Percentiles rank a stretch among this genome's conserved stretches.
Evolutionary conservation across 2,329 filamentous ascomycete species (phyloP).

Genomic region (Biscogniauxia mediterranea): DNA sequence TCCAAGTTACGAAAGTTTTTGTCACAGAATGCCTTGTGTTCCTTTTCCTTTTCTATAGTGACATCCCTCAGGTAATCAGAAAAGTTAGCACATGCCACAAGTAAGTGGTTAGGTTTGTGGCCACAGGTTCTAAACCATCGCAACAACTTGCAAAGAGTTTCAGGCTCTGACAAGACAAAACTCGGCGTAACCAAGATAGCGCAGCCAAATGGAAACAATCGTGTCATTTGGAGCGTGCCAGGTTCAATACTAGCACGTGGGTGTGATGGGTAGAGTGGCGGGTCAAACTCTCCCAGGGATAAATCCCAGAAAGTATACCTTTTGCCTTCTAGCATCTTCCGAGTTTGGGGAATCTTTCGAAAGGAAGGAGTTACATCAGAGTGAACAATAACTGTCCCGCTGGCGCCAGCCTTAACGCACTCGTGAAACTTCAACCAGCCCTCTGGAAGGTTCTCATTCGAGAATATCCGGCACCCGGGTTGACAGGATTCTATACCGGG

Average conservation of each 20-base stretch:
- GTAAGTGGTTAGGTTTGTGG: constrained; percentile 25
- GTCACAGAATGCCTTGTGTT: constrained; percentile 14
- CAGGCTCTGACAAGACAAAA: constrained; percentile 47
- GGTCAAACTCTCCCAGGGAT: constrained; percentile 24
- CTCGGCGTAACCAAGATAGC: constrained; percentile 50
- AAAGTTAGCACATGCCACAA: constrained; percentile 38
- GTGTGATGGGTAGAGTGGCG: constrained; percentile 33
- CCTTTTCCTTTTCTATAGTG: constrained; percentile 33
- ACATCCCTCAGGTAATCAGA: constrained; percentile 36
- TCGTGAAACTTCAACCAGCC: constrained; percentile 29
- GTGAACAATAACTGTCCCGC: constrained; percentile 32
- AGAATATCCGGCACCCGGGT: constrained; percentile 30
- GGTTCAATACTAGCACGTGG: constrained; percentile 20
- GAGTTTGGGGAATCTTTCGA: constrained; percentile 27
- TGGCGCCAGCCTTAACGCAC: constrained; percentile 19
- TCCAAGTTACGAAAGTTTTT: constrained; percentile 17
- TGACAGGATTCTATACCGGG: constrained; percentile 22
- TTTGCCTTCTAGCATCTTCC: constrained; percentile 23
- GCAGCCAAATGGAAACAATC: constrained; percentile 44
- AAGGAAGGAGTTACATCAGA: constrained; percentile 26
- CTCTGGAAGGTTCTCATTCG: constrained; percentile 15
- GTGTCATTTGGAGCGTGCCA: constrained; percentile 36
- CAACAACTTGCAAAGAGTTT: constrained; percentile 37
- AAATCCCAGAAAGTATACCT: constrained; percentile 31
- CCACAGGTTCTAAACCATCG: constrained; percentile 36